phyloP scores from a whole-genome alignment of 306 rosid species.

The Acmispon strigosus region DNA sequence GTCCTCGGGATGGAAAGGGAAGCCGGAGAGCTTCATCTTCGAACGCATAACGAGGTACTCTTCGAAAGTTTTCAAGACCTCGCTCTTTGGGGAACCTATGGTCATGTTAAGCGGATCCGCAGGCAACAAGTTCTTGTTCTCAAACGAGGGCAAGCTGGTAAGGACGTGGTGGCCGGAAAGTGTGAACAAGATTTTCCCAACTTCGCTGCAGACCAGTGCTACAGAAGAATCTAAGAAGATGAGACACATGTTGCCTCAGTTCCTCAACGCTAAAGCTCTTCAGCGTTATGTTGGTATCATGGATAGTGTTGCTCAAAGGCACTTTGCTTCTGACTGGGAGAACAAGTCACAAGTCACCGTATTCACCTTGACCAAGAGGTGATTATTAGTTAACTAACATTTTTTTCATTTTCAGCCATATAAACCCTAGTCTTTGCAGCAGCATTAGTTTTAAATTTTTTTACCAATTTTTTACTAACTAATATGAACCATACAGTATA shows the following conservation, averaged over 20 bases:
- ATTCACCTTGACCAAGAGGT: conserved; percentile 42
- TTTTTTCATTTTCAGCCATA: too few species aligned
- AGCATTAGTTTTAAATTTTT: too few species aligned
- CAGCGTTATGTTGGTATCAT: conserved; percentile 47
- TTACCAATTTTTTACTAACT: too few species aligned
- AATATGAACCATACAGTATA: too few species aligned
- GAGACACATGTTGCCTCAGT: not conserved
- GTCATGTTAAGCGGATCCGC: conserved; percentile 46
- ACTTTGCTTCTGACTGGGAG: conserved; percentile 50
- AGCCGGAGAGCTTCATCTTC: conserved; percentile 56
- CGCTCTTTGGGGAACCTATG: conserved; percentile 34
- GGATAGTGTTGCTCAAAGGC: conserved; percentile 45
- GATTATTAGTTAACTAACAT: not conserved
- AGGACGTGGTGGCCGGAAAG: conserved; percentile 58
- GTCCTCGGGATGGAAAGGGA: conserved; percentile 50
- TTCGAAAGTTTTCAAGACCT: conserved; percentile 47
- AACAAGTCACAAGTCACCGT: conserved; percentile 25
- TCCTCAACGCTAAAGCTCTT: conserved; percentile 48
- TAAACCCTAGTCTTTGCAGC: too few species aligned
- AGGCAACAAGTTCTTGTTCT: conserved; percentile 60
- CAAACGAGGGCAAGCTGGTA: conserved; percentile 66
- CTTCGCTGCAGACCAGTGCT: not conserved
- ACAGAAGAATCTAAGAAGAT: not conserved
- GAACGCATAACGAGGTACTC: conserved; percentile 44
- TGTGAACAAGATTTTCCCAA: conserved; percentile 47